A percentile compares a stretch with the other conserved stretches of the same genome.
These are phyloP conservation scores for Pleomassaria siparia DNA, from an alignment of 2,329 filamentous ascomycete genomes.

Conservation along the genomic window DNA sequence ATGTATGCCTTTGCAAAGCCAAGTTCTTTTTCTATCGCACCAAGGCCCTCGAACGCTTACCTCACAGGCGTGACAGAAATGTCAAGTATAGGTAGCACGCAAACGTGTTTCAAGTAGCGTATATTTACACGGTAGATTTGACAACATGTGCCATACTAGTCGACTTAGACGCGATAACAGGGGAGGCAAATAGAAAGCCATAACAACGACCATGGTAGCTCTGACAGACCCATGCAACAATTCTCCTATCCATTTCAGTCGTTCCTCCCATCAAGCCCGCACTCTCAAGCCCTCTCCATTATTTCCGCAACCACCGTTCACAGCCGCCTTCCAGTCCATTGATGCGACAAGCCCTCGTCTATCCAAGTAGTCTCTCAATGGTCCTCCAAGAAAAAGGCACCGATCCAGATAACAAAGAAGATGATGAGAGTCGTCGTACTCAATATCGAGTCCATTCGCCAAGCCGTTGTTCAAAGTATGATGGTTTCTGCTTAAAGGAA, in stretches of 20 bases:
- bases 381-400: constrained; percentile 6
- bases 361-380: constrained; percentile 26
- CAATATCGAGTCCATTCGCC: constrained; percentile 25
- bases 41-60: too few relatives aligned
- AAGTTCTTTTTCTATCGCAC: too few relatives aligned
- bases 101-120: background rate
- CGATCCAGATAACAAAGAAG: constrained; percentile 8
- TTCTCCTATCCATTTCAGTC: constrained; percentile 25
- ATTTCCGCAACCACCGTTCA: constrained; percentile 33
- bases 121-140: constrained; percentile 17
- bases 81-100: background rate
- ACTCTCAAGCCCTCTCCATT: constrained; percentile 25
- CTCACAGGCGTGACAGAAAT: background rate
- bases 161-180: constrained; percentile 13
- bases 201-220: constrained; percentile 17
- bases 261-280: constrained; percentile 18
- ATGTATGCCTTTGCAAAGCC: too few relatives aligned
- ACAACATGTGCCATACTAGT: constrained; percentile 20
- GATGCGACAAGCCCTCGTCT: constrained; percentile 20
- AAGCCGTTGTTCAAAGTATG: constrained; percentile 44
- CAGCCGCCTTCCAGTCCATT: constrained; percentile 35
- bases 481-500: constrained; percentile 39
- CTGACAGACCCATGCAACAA: constrained; percentile 25
- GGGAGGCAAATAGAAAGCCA: constrained; percentile 11
- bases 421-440: constrained; percentile 3